Evolutionary conservation across 257 asterid species (phyloP).

Genomic region (Cordia subcordata): DNA sequence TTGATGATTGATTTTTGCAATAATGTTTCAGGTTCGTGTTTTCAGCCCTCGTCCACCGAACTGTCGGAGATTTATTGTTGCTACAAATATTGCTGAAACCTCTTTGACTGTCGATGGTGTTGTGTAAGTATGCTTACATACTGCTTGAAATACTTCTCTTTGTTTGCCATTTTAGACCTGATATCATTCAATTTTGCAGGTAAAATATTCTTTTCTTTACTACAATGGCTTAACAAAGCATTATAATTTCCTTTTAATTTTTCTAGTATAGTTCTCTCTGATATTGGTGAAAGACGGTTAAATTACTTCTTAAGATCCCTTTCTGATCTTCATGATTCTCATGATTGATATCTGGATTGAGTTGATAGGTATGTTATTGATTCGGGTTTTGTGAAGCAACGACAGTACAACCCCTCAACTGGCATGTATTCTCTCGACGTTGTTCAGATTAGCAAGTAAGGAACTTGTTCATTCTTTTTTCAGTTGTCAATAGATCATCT

Average conservation of each 20-base stretch:
- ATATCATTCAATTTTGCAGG: background rate
- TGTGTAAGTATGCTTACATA: slow-evolving; percentile 51
- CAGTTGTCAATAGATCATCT: background rate
- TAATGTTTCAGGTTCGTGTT: slow-evolving; percentile 74
- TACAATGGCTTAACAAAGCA: no score
- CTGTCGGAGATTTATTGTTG: slow-evolving; percentile 85
- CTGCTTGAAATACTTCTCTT: background rate
- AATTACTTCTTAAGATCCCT: background rate
- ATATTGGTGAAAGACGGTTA: background rate
- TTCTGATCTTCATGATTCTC: slow-evolving; percentile 1
- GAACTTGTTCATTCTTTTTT: slow-evolving; percentile 3
- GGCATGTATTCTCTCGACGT: slow-evolving; percentile 97
- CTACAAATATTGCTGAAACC: slow-evolving; percentile 98
- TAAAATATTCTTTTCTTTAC: no score
- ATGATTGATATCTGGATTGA: slow-evolving; percentile 16
- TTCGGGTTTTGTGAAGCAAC: slow-evolving; percentile 94
- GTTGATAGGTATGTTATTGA: slow-evolving; percentile 77
- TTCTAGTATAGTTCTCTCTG: no score
- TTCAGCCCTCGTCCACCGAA: slow-evolving; percentile 78
- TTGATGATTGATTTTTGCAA: slow-evolving; percentile 15
- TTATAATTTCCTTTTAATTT: no score
- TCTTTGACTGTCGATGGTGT: slow-evolving; percentile 99
- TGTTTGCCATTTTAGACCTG: background rate
- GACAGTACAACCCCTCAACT: slow-evolving; percentile 87
- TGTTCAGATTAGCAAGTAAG: slow-evolving; percentile 97